Percentiles rank a stretch among this genome's conserved stretches.
phyloP scores from a whole-genome alignment of 768 basidiomycete species.

The Naganishia friedmannii region DNA sequence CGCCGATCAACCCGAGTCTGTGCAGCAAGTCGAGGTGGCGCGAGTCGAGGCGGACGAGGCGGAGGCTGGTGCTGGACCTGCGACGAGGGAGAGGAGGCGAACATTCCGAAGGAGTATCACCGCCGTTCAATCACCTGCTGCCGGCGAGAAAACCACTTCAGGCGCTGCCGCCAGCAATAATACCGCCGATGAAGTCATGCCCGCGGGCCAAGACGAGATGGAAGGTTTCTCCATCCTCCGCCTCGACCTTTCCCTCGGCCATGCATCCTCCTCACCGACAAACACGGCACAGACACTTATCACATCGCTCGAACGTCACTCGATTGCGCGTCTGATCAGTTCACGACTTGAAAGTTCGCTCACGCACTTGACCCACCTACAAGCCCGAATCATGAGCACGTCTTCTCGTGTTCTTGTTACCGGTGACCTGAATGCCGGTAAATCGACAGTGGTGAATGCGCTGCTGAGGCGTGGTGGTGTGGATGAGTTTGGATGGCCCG shows the following conservation, averaged over 20 bases:
- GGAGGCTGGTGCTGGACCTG: slow-evolving; percentile 27
- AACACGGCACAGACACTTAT: slow-evolving; percentile 66
- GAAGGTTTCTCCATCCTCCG: slow-evolving; percentile 79
- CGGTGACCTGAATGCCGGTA: slow-evolving; percentile 96
- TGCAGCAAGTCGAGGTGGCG: slow-evolving; percentile 51
- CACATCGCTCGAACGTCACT: slow-evolving; percentile 84
- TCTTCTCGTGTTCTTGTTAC: slow-evolving; percentile 96
- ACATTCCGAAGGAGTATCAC: slow-evolving; percentile 35
- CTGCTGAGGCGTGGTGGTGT: slow-evolving; percentile 69
- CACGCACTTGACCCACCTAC: slow-evolving; percentile 77
- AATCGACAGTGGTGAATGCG: slow-evolving; percentile 97
- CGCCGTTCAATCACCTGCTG: slow-evolving; percentile 8
- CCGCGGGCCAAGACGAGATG: slow-evolving; percentile 15
- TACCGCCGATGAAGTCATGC: background rate
- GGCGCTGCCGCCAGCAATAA: background rate
- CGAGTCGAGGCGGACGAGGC: slow-evolving; percentile 52
- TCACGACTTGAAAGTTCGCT: slow-evolving; percentile 73
- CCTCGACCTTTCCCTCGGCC: slow-evolving; percentile 86
- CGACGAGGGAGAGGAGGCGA: slow-evolving; percentile 37
- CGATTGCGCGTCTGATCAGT: slow-evolving; percentile 86
- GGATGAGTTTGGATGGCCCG: slow-evolving; percentile 30
- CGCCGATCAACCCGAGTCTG: slow-evolving; percentile 66
- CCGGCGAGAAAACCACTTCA: background rate
- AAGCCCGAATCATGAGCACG: slow-evolving; percentile 80
- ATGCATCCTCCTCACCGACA: slow-evolving; percentile 61